Conservation (phyloP, 208 protist genomes). For the Phytomonas francai region DNA sequence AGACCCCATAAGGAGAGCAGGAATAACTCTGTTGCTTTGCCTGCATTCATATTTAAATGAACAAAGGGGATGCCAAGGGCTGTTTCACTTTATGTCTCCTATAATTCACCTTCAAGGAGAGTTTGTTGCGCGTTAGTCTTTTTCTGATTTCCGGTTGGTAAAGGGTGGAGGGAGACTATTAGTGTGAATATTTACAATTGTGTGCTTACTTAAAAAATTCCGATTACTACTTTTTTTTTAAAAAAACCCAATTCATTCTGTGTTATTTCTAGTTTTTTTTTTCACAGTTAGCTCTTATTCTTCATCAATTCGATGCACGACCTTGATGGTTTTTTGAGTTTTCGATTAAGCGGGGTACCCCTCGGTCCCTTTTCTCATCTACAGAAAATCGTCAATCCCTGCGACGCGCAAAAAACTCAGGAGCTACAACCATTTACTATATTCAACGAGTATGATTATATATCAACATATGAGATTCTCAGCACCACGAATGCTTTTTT, state of each 20-base stretch:
- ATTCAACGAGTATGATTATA: not conserved
- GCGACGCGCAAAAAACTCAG: not conserved
- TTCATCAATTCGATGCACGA: not conserved
- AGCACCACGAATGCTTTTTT: not conserved
- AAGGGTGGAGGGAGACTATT: not conserved
- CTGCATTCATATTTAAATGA: not conserved
- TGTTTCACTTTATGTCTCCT: not conserved
- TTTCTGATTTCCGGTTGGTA: not conserved
- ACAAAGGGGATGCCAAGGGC: not conserved
- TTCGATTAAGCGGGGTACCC: not conserved
- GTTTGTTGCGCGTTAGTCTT: not conserved
- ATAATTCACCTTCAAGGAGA: not conserved
- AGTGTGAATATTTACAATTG: not conserved
- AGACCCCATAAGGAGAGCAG: not conserved
- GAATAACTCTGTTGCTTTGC: not conserved
- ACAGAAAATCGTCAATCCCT: not conserved
- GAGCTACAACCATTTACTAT: not conserved
- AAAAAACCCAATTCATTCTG: no score
- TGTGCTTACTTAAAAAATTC: not conserved
- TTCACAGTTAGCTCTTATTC: not conserved
- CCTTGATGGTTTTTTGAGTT: not conserved
- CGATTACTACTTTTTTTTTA: not conserved
- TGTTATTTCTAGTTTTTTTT: not conserved
- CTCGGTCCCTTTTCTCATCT: not conserved
- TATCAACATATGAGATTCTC: not conserved